These are phyloP conservation scores for Fusarium longipes DNA, from an alignment of 2,329 filamentous ascomycete genomes.

Conservation along the genomic window DNA sequence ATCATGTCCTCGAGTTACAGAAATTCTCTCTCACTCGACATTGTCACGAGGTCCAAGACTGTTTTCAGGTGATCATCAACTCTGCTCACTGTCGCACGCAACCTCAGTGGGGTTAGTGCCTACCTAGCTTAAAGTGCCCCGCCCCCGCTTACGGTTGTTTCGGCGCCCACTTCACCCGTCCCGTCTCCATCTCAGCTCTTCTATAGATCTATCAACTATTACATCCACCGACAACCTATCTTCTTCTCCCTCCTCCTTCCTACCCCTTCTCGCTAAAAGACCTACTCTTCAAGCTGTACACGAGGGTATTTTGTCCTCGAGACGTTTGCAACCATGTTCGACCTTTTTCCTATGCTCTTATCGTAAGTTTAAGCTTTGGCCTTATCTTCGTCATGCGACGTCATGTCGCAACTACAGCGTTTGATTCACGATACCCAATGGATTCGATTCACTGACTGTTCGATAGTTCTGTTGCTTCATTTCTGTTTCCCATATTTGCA, in stretches of 20 bases:
- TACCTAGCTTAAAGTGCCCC: slow-evolving; percentile 22
- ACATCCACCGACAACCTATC: neutral
- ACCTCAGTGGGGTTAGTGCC: slow-evolving; percentile 17
- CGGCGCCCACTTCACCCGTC: slow-evolving; percentile 32
- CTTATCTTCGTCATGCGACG: slow-evolving; percentile 39
- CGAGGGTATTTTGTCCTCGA: slow-evolving; percentile 16
- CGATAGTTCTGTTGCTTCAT: slow-evolving; percentile 81
- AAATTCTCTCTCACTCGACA: slow-evolving; percentile 7
- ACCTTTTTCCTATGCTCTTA: slow-evolving; percentile 79
- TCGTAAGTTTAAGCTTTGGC: slow-evolving; percentile 67
- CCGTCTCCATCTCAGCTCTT: slow-evolving; percentile 9
- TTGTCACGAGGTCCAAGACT: slow-evolving; percentile 19
- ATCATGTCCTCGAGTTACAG: neutral
- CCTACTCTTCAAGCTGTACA: neutral
- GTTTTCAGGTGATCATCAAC: slow-evolving; percentile 31
- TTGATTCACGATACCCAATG: slow-evolving; percentile 4
- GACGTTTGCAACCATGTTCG: slow-evolving; percentile 70
- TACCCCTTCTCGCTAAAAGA: neutral
- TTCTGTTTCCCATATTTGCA: slow-evolving; percentile 94
- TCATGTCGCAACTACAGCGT: slow-evolving; percentile 22
- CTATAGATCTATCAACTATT: slow-evolving; percentile 13
- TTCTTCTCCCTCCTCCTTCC: neutral
- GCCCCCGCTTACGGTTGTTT: slow-evolving; percentile 39
- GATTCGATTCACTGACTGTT: slow-evolving; percentile 23
- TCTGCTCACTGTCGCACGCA: neutral